Evolutionary conservation across 2,329 filamentous ascomycete genomes (phyloP), one percentile per base, ranked within the genome.

Genomic region (Erysiphe neolycopersici): DNA sequence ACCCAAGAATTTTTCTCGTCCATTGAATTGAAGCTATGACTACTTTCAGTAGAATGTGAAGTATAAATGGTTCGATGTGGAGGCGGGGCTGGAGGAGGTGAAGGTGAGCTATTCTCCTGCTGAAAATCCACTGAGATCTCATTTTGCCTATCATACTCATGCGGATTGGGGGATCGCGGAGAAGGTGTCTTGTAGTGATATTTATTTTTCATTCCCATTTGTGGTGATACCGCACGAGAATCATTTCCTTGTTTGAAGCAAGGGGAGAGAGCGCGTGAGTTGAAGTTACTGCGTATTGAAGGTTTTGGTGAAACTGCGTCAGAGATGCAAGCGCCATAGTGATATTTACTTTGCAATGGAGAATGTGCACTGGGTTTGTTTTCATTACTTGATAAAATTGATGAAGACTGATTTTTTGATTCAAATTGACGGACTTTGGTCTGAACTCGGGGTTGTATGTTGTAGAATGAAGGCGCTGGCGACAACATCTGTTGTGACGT

Each of bases 21-120:
- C 42, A 59, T 53, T 9, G 53, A 49, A 33, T 55, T 59, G 31
- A 61, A 59, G 18, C 64, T 62, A 61, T 18, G 65, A 61, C 45
- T 48, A 49, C 50, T 56, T 50, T 19, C 55, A 54, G 47, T 50
- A 46, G 13, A 44, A 37, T 53, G 53, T 14, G 54, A 47, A 12
- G 48, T 49, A 44, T 54, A 56, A 22, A 47, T 67, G 59, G 84
- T 82, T 8, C 84, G 76, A 49, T 91, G 85, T 6, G 85, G 78
- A 0, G 85, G 84, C 2, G 83, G 76, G 1, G 29, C 36, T 26
- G 84, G 83, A 8, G 84, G 83, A 16, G 83, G 81, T 9, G 60
- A 58, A 14, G 60, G 61, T 31, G 54, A 55, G 12, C 53, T 58
- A 37, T 55, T 48, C 32, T 55, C 54, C 38, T 56, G 54, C 41